A percentile compares a stretch with the other conserved stretches of the same genome.
Conservation (phyloP, 2,329 filamentous ascomycete genomes). For the Apiospora pterosperma region DNA sequence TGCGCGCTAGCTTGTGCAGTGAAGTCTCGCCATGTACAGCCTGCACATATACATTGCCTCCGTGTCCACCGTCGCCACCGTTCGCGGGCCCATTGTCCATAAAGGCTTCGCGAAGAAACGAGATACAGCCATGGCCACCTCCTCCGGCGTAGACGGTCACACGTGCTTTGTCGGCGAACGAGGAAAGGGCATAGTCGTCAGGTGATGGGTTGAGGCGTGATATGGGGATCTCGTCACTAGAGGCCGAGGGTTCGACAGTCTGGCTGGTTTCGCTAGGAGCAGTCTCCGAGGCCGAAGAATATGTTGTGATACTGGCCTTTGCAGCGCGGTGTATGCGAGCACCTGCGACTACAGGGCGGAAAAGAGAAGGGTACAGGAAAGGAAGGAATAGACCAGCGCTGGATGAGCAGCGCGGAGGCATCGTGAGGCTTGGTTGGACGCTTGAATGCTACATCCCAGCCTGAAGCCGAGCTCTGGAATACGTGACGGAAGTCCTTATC, state of each 20-base stretch:
- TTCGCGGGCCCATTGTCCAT: conserved; percentile 87
- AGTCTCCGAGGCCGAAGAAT: conserved; percentile 12
- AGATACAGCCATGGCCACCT: conserved; percentile 90
- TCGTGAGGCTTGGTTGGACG: conserved; percentile 19
- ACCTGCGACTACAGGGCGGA: conserved; percentile 19
- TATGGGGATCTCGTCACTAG: conserved; percentile 35
- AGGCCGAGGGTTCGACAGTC: conserved; percentile 20
- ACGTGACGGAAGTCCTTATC: background rate
- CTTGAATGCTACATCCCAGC: background rate
- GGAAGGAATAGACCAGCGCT: conserved; percentile 36
- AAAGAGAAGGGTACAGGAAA: conserved; percentile 50
- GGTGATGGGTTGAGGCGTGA: conserved; percentile 76
- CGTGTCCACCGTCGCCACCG: conserved; percentile 88
- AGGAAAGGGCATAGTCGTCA: conserved; percentile 77
- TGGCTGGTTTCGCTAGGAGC: conserved; percentile 9
- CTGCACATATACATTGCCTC: conserved; percentile 92
- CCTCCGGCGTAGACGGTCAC: conserved; percentile 74
- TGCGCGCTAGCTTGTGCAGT: conserved; percentile 82
- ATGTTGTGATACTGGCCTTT: conserved; percentile 22
- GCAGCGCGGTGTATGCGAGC: conserved; percentile 9
- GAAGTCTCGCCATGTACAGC: conserved; percentile 88
- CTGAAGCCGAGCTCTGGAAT: conserved; percentile 4
- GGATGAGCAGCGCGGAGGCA: conserved; percentile 39
- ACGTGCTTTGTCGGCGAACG: conserved; percentile 83
- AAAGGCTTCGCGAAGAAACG: conserved; percentile 89